Evolutionary conservation across 2,329 filamentous ascomycete species (phyloP).

Genomic region (Colletotrichum tropicicola): DNA sequence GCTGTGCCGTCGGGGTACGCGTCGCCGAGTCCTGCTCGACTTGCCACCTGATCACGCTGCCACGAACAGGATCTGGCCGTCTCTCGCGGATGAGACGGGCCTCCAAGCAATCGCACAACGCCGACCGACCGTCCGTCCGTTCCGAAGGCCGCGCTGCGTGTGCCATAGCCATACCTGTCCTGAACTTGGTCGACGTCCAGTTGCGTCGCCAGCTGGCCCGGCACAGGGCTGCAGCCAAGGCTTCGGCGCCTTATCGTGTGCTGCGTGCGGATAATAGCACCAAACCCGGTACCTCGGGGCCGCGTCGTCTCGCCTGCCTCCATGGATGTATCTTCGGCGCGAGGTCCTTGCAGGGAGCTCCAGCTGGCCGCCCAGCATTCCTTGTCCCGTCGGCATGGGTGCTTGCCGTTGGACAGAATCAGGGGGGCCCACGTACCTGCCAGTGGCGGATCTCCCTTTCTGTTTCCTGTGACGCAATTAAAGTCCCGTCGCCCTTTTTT

Average conservation of each 20-base stretch:
- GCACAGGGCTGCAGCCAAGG: conserved; percentile 8
- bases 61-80: not conserved
- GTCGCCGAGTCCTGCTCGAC: not conserved
- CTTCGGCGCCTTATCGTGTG: not conserved
- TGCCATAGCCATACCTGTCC: not conserved
- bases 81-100: no score
- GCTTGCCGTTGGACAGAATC: not conserved
- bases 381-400: not conserved
- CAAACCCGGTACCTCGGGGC: not conserved
- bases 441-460: conserved; percentile 22
- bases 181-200: not conserved
- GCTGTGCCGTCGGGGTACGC: not conserved
- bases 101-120: no score
- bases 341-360: conserved; percentile 14
- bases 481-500: conserved; percentile 19
- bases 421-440: conserved; percentile 1
- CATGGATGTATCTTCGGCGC: not conserved
- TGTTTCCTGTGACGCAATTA: conserved; percentile 25
- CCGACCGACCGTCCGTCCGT: not conserved
- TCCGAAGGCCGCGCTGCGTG: not conserved
- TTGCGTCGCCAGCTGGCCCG: not conserved
- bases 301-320: no score
- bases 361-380: conserved; percentile 1
- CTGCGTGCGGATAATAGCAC: no score
- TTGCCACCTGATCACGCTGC: not conserved